phyloP scores from a whole-genome alignment of 768 basidiomycete genomes.

The Naematelia aurantialba region DNA sequence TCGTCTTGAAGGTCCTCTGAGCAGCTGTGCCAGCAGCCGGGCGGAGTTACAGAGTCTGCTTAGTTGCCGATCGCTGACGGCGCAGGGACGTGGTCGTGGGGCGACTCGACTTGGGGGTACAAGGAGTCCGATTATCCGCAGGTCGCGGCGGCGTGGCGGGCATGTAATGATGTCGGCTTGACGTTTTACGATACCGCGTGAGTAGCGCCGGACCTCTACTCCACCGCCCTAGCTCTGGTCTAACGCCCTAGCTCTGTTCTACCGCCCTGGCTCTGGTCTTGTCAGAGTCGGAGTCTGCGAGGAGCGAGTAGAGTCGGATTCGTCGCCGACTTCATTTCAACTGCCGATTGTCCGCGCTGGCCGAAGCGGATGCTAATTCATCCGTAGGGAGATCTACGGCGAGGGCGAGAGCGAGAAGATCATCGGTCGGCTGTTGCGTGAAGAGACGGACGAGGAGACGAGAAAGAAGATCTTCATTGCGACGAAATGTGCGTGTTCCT shows the following conservation, averaged over 20 bases:
- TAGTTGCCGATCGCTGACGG: too few species aligned
- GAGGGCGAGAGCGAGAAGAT: constrained; percentile 44
- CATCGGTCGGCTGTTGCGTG: constrained; percentile 39
- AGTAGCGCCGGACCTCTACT: constrained; percentile 1
- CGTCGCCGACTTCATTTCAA: too few species aligned
- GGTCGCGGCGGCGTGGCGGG: constrained; percentile 42
- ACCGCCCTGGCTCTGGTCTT: background rate
- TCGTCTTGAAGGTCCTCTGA: too few species aligned
- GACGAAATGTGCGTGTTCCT: constrained; percentile 43
- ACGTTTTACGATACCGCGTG: constrained; percentile 49
- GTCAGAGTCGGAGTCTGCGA: too few species aligned
- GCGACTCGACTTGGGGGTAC: constrained; percentile 33
- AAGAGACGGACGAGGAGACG: constrained; percentile 34
- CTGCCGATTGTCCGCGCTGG: too few species aligned
- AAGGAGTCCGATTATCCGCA: constrained; percentile 25
- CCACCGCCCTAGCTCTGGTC: background rate
- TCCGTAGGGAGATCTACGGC: constrained; percentile 39
- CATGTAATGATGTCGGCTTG: constrained; percentile 32
- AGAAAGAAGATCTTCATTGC: constrained; percentile 43
- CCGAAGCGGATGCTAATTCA: background rate
- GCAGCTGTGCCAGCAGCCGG: too few species aligned
- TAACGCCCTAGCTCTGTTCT: background rate
- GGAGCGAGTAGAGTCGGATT: too few species aligned
- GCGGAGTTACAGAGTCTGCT: too few species aligned
- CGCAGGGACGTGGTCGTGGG: constrained; percentile 44